These are phyloP conservation scores for Brasenia schreberi DNA, from an alignment of 164 flowering plant genomes.

Conservation along the genomic window DNA sequence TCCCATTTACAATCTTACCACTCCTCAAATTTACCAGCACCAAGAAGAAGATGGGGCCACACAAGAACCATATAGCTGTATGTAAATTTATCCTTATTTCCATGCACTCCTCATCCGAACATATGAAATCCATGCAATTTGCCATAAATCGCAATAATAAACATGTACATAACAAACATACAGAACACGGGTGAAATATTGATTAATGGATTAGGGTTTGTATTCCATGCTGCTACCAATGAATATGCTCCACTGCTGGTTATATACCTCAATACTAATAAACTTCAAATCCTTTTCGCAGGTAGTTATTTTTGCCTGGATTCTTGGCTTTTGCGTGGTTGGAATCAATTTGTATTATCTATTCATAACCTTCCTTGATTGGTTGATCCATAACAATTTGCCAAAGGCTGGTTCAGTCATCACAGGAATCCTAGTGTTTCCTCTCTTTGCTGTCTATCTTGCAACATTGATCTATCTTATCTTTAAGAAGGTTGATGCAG, in stretches of 20 bases:
- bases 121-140: too few relatives aligned
- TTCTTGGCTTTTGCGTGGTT: constrained; percentile 48
- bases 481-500: constrained; percentile 53
- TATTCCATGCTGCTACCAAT: too few relatives aligned
- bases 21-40: constrained; percentile 92
- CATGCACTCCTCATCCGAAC: too few relatives aligned
- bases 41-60: constrained; percentile 86
- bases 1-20: constrained; percentile 89
- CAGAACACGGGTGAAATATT: too few relatives aligned
- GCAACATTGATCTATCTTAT: constrained; percentile 48
- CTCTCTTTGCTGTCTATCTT: constrained; percentile 58
- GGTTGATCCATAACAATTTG: constrained; percentile 54
- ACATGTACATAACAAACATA: too few relatives aligned
- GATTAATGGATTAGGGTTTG: too few relatives aligned
- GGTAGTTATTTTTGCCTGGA: constrained; percentile 73
- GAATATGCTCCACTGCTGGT: too few relatives aligned
- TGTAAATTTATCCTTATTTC: constrained; percentile 10
- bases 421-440: constrained; percentile 68
- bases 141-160: too few relatives aligned
- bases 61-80: constrained; percentile 69
- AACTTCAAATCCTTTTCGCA: constrained; percentile 12
- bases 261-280: too few relatives aligned
- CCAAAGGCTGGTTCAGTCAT: constrained; percentile 60
- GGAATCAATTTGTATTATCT: constrained; percentile 81
- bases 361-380: constrained; percentile 48